phyloP scores from a whole-genome alignment of 2,329 filamentous ascomycete genomes.

The Dactylellina sp. region DNA sequence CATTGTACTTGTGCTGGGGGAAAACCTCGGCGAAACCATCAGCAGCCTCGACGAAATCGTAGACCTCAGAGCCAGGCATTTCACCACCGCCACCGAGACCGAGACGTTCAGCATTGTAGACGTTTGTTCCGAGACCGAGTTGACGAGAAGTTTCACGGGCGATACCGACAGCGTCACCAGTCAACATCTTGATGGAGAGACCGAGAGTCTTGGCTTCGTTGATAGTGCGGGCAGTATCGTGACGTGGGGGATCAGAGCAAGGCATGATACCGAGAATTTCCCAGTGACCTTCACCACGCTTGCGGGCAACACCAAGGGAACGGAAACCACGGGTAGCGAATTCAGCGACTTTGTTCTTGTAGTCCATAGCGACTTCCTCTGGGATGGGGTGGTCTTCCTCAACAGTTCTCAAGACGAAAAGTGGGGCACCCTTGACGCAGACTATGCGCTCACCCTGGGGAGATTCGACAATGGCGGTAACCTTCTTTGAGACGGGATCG shows the following conservation, averaged over 20 bases:
- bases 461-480: constrained; percentile 83
- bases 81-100: constrained; percentile 90
- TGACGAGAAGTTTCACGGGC: constrained; percentile 91
- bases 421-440: constrained; percentile 90
- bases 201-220: constrained; percentile 88
- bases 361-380: constrained; percentile 80
- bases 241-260: constrained; percentile 88
- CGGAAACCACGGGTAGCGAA: constrained; percentile 94
- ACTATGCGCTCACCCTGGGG: constrained; percentile 84
- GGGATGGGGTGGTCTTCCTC: constrained; percentile 85
- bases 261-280: constrained; percentile 96
- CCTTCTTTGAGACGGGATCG: constrained; percentile 94
- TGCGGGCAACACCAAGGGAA: constrained; percentile 91
- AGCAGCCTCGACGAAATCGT: constrained; percentile 94
- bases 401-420: constrained; percentile 87
- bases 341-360: constrained; percentile 92
- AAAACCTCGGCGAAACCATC: constrained; percentile 96
- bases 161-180: constrained; percentile 92
- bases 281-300: constrained; percentile 83
- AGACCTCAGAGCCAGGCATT: constrained; percentile 92
- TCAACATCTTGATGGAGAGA: constrained; percentile 95
- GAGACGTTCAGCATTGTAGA: constrained; percentile 92
- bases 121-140: constrained; percentile 89
- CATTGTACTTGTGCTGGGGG: constrained; percentile 94
- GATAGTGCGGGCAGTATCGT: constrained; percentile 90